Conservation (phyloP, 441 rosid species). For the Brassica balearica region DNA sequence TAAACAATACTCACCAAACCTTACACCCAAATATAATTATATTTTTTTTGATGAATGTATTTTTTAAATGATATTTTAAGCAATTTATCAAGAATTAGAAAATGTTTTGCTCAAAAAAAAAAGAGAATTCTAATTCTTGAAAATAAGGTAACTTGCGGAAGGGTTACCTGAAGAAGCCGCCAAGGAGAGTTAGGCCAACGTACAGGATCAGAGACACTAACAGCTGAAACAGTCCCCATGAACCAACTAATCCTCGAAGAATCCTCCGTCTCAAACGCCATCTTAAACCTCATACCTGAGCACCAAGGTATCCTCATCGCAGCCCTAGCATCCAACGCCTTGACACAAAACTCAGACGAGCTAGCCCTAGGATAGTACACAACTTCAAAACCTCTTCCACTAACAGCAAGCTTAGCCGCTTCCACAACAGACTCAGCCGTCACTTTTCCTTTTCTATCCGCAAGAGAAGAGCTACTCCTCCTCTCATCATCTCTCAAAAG, state of each 20-base stretch:
- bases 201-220: conserved; percentile 78
- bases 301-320: conserved; percentile 88
- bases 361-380: conserved; percentile 89
- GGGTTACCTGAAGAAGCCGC: conserved; percentile 84
- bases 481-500: conserved; percentile 64
- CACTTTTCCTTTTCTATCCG: conserved; percentile 60
- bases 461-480: conserved; percentile 46
- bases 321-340: conserved; percentile 67
- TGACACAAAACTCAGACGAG: conserved; percentile 84
- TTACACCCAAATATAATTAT: too few relatives aligned
- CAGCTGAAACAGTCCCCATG: conserved; percentile 90
- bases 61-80: too few relatives aligned
- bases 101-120: too few relatives aligned
- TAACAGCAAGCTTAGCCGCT: conserved; percentile 75
- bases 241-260: conserved; percentile 97
- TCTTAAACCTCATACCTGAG: conserved; percentile 94
- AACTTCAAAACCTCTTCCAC: conserved; percentile 77
- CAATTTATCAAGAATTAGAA: too few relatives aligned
- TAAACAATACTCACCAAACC: too few relatives aligned
- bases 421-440: conserved; percentile 71
- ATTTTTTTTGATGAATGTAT: too few relatives aligned
- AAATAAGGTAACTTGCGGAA: background rate
- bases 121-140: too few relatives aligned
- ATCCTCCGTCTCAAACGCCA: conserved; percentile 97
- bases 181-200: conserved; percentile 95